phyloP scores from a whole-genome alignment of 768 basidiomycete genomes.

The Tulasnella calospora region DNA sequence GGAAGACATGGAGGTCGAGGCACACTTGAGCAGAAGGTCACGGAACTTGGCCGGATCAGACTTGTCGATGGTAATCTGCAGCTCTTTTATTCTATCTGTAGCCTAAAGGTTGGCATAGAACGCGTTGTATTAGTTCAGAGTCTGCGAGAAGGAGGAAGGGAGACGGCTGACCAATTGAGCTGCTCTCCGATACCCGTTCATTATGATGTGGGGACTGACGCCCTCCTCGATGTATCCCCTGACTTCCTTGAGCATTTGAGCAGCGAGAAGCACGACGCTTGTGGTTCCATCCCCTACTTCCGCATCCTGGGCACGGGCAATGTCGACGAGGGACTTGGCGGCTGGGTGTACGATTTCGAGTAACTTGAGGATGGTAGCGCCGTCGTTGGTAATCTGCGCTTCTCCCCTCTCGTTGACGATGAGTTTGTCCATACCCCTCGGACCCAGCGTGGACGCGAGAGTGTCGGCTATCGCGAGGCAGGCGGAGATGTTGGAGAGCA shows the following conservation, averaged over 20 bases:
- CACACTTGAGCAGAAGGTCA: conserved; percentile 90
- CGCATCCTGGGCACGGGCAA: conserved; percentile 95
- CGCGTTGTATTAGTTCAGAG: background rate
- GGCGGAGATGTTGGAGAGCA: conserved; percentile 93
- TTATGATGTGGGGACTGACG: conserved; percentile 94
- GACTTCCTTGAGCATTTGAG: conserved; percentile 90
- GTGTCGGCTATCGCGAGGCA: conserved; percentile 92
- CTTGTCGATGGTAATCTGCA: conserved; percentile 87
- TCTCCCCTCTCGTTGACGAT: conserved; percentile 91
- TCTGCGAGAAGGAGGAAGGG: no score
- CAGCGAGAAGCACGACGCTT: conserved; percentile 88
- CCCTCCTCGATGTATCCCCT: conserved; percentile 91
- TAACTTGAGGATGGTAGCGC: conserved; percentile 95
- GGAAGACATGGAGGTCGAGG: conserved; percentile 99
- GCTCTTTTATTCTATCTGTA: conserved; percentile 76
- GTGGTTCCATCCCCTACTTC: conserved; percentile 99
- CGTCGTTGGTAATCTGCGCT: conserved; percentile 99
- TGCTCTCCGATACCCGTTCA: conserved; percentile 91
- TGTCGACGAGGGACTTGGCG: conserved; percentile 95
- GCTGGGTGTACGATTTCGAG: conserved; percentile 98
- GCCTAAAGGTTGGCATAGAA: conserved; percentile 49
- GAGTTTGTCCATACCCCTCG: conserved; percentile 97
- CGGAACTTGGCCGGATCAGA: conserved; percentile 80
- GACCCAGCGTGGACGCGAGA: conserved; percentile 91
- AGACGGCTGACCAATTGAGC: conserved; percentile 64